Base-by-base conservation (phyloP, 1,284 basidiomycete species). In the Veloboletus limbatus region DNA sequence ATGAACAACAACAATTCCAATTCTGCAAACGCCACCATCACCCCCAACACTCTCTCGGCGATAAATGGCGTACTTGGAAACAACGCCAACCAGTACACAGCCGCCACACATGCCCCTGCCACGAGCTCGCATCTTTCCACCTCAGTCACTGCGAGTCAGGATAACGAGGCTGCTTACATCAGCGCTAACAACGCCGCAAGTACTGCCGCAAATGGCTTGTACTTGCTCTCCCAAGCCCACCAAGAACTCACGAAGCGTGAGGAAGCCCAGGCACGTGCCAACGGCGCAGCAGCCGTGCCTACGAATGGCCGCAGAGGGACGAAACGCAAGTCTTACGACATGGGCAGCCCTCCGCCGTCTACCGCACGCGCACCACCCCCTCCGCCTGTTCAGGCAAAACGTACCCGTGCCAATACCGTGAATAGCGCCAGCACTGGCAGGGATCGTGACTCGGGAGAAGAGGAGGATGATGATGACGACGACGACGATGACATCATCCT, bases 211-310 rank as follows among this genome's bases (percentile, higher is more conserved):
- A 95, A 94, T 62, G 94, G 94, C 16, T 81, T 97, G 35, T 97
- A 95, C 74, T 74, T 97, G 40, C 82, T 97, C 47, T 89, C 85
- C 7, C 92, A 97, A 67, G 93, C 93, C 18, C 93, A 96, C 62
- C 92, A 96, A 64, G 93, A 97, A 74, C 81, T 97, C 47, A 90
- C 91, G n/a, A 96, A 96, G 73, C 84, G 92, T 20, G 93, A 96
- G 62, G 88, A 91, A 64, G 79, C 80, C 0, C 79, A 82, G 56
- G 75, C 77, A 47, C 75, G 77, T 47, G 77, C 75, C 17, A 67
- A 66, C 38, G 63, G 60, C 43, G 47, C 54, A 13, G 49, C 40
- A 26, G 27, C 49, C 5, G 46, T 63, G 34, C 52, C 62, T 40
- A 45, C 43, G 6, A 69, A 67, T 49, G 63, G 59, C 31, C 81